These are phyloP conservation scores for Pseudogymnoascus sp. DNA, from an alignment of 2,329 filamentous ascomycete genomes.

Conservation along the genomic window DNA sequence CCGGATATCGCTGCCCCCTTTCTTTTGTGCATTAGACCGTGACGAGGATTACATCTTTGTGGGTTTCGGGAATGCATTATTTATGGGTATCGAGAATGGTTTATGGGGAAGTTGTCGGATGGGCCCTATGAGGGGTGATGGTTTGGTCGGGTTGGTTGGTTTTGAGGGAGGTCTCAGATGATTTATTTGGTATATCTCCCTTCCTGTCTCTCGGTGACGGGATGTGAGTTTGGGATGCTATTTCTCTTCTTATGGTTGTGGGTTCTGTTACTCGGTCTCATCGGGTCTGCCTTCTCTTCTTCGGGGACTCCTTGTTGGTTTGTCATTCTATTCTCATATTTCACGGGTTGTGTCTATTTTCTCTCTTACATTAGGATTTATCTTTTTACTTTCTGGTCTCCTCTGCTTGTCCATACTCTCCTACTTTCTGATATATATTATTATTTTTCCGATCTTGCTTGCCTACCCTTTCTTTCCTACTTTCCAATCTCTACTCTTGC, in stretches of 20 bases:
- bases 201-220: too few relatives aligned
- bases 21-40: background rate
- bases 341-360: background rate
- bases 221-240: background rate
- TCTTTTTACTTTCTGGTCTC: background rate
- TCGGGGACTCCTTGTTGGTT: background rate
- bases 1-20: background rate
- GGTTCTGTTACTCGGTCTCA: background rate
- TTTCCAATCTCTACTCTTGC: background rate
- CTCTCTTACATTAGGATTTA: background rate
- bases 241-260: background rate
- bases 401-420: background rate
- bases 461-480: background rate
- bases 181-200: background rate
- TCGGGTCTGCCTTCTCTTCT: background rate
- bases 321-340: background rate
- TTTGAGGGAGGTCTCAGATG: background rate
- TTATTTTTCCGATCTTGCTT: background rate
- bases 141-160: background rate
- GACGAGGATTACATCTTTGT: background rate
- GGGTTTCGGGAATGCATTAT: background rate
- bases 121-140: background rate
- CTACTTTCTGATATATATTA: background rate
- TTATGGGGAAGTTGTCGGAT: too few relatives aligned
- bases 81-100: background rate